Percentiles rank a stretch among this genome's conserved stretches.
phyloP scores from a whole-genome alignment of 2,329 filamentous ascomycete species.

The Aspergillus quadrilineatus region DNA sequence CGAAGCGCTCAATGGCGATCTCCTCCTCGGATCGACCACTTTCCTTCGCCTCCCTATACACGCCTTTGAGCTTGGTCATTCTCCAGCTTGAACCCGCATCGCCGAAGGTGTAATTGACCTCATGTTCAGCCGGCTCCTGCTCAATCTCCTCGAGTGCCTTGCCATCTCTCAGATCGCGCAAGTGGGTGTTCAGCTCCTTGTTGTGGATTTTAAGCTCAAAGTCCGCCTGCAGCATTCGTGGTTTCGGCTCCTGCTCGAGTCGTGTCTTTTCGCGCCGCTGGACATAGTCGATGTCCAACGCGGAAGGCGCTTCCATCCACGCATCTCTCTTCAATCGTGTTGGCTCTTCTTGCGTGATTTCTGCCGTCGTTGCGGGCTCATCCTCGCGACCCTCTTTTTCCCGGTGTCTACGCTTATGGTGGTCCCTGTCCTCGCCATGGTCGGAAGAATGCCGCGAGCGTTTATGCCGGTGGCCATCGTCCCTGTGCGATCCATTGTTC shows the following conservation, averaged over 20 bases:
- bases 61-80: conserved; percentile 88
- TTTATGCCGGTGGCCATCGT: conserved; percentile 63
- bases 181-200: conserved; percentile 75
- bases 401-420: conserved; percentile 51
- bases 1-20: conserved; percentile 78
- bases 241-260: conserved; percentile 45
- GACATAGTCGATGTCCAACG: conserved; percentile 76
- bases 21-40: conserved; percentile 73
- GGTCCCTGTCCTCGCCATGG: conserved; percentile 50
- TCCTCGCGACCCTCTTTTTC: conserved; percentile 34
- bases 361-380: conserved; percentile 31
- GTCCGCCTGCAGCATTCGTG: conserved; percentile 51
- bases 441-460: conserved; percentile 59
- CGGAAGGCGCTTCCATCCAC: conserved; percentile 91
- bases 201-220: conserved; percentile 72
- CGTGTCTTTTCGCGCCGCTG: conserved; percentile 61
- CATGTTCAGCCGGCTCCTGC: conserved; percentile 55
- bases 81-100: conserved; percentile 90
- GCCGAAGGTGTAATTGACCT: conserved; percentile 81
- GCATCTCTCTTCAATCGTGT: conserved; percentile 67
- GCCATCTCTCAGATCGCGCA: conserved; percentile 61
- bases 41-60: conserved; percentile 77
- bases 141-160: conserved; percentile 55
- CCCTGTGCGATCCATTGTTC: conserved; percentile 44
- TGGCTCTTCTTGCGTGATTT: conserved; percentile 42